phyloP scores from a whole-genome alignment of 129 eudicot genomes.

The Artemisia argyi region DNA sequence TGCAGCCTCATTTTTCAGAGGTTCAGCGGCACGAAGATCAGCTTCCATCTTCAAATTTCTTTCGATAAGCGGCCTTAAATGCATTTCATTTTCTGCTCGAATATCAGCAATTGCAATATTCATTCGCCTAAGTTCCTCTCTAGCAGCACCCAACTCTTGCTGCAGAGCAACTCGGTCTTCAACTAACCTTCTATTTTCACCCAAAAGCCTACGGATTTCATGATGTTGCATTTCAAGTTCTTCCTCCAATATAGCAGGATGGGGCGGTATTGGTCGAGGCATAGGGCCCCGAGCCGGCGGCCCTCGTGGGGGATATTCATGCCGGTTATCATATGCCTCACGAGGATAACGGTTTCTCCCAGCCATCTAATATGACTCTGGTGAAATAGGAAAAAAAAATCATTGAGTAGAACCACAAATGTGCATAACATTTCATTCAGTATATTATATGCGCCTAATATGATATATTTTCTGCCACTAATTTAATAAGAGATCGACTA shows the following conservation, averaged over 20 bases:
- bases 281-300: constrained; percentile 56
- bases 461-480: background rate
- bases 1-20: constrained; percentile 61
- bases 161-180: constrained; percentile 76
- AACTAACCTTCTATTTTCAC: constrained; percentile 73
- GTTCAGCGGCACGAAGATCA: constrained; percentile 83
- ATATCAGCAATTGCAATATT: constrained; percentile 63
- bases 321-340: constrained; percentile 62
- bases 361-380: constrained; percentile 51
- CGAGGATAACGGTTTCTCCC: constrained; percentile 75
- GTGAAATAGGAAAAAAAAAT: background rate
- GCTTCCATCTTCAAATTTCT: constrained; percentile 78
- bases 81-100: constrained; percentile 66
- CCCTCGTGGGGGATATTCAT: constrained; percentile 56
- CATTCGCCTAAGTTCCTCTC: constrained; percentile 74
- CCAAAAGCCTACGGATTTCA: constrained; percentile 81
- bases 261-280: constrained; percentile 61
- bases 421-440: background rate
- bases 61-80: constrained; percentile 76
- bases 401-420: constrained; percentile 3
- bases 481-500: background rate
- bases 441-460: background rate
- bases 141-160: constrained; percentile 68
- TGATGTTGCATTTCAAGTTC: constrained; percentile 81
- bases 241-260: constrained; percentile 84